Conservation (phyloP, 1,284 basidiomycete genomes). For the Cutaneotrichosporon cutaneum region DNA sequence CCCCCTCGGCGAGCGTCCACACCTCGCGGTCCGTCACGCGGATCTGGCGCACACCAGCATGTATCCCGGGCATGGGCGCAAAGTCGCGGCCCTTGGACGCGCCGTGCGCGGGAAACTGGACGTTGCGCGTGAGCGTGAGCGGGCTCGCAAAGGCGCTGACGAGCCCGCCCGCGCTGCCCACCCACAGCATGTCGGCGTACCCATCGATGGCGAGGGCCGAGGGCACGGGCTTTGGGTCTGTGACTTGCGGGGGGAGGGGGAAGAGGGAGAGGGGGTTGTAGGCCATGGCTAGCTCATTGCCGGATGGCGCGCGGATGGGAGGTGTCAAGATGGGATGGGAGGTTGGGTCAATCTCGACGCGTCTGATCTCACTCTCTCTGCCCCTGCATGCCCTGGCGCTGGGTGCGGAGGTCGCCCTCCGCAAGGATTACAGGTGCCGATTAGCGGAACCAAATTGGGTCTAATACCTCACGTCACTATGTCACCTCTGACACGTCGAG, state of each 20-base stretch:
- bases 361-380: not conserved
- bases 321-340: not conserved
- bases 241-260: conserved; percentile 41
- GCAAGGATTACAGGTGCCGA: not conserved
- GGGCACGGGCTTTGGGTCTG: conserved; percentile 45
- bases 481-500: conserved; percentile 10
- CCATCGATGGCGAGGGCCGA: conserved; percentile 84
- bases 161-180: conserved; percentile 71
- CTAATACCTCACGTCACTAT: conserved; percentile 4
- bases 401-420: too few relatives aligned
- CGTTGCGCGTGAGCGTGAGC: conserved; percentile 56
- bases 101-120: conserved; percentile 65
- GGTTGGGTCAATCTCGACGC: not conserved
- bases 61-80: conserved; percentile 18
- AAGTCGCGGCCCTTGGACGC: conserved; percentile 54
- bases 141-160: conserved; percentile 71
- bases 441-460: conserved; percentile 3
- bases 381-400: too few relatives aligned
- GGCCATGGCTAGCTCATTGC: conserved; percentile 15
- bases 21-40: conserved; percentile 72
- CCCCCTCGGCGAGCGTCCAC: conserved; percentile 53
- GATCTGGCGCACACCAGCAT: conserved; percentile 63
- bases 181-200: conserved; percentile 84
- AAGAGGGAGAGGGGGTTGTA: conserved; percentile 52
- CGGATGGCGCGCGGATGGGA: too few relatives aligned